Conservation (phyloP, 129 eudicot species). For the Tagetes patula region DNA sequence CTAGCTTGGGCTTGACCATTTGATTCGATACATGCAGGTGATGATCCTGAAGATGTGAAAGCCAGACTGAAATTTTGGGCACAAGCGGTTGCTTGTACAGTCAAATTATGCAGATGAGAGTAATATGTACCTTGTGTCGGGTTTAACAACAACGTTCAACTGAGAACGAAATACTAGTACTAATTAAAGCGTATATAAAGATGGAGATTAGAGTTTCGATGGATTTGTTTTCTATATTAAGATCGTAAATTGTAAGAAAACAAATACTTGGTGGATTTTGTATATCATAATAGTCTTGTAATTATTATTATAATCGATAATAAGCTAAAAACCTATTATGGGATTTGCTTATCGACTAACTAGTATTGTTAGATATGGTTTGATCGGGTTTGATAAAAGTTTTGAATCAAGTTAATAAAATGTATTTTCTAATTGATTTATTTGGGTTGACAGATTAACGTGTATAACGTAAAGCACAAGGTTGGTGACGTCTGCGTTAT, state of each 20-base stretch:
- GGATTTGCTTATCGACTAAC: too few relatives aligned
- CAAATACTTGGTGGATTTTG: background rate
- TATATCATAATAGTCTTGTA: conserved; percentile 5
- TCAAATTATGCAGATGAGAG: conserved; percentile 59
- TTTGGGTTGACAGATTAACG: too few relatives aligned
- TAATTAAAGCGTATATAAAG: conserved; percentile 20
- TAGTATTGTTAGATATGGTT: too few relatives aligned
- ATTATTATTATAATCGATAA: too few relatives aligned
- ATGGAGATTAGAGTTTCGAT: conserved; percentile 3
- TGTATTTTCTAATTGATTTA: too few relatives aligned
- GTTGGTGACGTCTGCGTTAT: too few relatives aligned
- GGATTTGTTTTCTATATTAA: background rate
- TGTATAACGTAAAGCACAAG: too few relatives aligned
- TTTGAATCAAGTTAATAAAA: too few relatives aligned
- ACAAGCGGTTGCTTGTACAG: conserved; percentile 75
- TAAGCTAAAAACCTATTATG: too few relatives aligned
- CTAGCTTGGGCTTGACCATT: background rate
- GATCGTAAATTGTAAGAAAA: too few relatives aligned
- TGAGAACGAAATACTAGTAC: background rate
- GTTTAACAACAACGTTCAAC: background rate
- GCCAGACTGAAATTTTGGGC: conserved; percentile 86
- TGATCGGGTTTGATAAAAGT: too few relatives aligned
- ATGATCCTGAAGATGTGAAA: conserved; percentile 83
- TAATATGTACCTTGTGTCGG: background rate
- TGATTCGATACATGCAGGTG: conserved; percentile 40